Evolutionary conservation across 768 basidiomycete genomes (phyloP), one percentile per base, ranked within the genome.

Genomic region (Russula lepida): DNA sequence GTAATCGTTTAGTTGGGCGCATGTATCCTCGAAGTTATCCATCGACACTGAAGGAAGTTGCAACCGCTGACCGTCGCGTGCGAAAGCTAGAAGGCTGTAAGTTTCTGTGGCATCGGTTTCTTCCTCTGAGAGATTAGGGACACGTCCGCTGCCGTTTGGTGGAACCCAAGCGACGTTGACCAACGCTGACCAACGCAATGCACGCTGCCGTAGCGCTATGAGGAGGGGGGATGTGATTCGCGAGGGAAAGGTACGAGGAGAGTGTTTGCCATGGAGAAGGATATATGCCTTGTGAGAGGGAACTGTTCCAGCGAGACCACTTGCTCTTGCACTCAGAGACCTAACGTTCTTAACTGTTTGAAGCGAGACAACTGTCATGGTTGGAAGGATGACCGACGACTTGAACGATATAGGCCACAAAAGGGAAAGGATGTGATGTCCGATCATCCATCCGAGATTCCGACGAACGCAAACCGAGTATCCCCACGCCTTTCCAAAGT

Each of bases 131-230:
- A 66, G 62, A n/a, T 54, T 56, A 8, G 65, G 62, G 43, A 70
- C 67, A 19, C 62, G 70, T 17, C 70, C 43, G n/a, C 48, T 21
- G 6, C 13, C 21, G 23, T 58, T 49, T 32, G 61, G 27, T 27
- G 50, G 71, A 25, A 76, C 72, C 81, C 81, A 86, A 19, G 81
- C 76, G 67, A 85, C 83, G 69, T 88, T 88, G 64, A 84, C 81
- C 2, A 79, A 62, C 6, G 79, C 84, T 7, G 82, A 81, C 77
- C 77, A 81, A 67, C 74, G 72, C 33, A 70, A 66, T 7, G 74
- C 73, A 21, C 73, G 73, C 11, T 78, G 69, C 58, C 78, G 77
- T 39, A 88, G 72, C 11, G 74, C 77, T 19, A 78, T 75, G 46
- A 83, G 81, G 1, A 87, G 61, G 2, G 78, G 73, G 4, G 68